Evolutionary conservation across 1,284 basidiomycete species (phyloP).

Genomic region (Moniliella sp.): DNA sequence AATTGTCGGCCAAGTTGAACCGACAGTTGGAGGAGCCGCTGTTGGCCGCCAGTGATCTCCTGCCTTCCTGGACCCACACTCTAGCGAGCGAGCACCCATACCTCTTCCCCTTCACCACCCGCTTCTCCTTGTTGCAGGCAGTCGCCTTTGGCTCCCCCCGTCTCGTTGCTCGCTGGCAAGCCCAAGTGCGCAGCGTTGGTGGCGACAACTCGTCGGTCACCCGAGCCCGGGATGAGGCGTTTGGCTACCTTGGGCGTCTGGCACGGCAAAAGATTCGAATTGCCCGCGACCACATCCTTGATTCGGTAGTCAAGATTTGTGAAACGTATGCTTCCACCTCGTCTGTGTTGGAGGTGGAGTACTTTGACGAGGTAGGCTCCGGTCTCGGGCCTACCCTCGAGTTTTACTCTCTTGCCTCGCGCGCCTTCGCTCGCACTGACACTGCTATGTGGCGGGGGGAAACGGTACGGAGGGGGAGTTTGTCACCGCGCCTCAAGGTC

Average conservation of each 20-base stretch:
- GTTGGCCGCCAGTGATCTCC: slow-evolving; percentile 86
- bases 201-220: background rate
- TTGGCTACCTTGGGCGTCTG: slow-evolving; percentile 70
- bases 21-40: slow-evolving; percentile 91
- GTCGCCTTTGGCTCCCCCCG: slow-evolving; percentile 91
- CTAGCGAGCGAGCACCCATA: slow-evolving; percentile 85
- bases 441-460: slow-evolving; percentile 71
- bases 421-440: slow-evolving; percentile 68
- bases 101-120: slow-evolving; percentile 89
- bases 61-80: slow-evolving; percentile 87
- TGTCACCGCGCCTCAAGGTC: slow-evolving; percentile 46
- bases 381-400: slow-evolving; percentile 93
- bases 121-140: slow-evolving; percentile 85
- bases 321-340: slow-evolving; percentile 77
- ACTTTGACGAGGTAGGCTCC: slow-evolving; percentile 95
- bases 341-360: slow-evolving; percentile 85
- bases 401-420: slow-evolving; percentile 81
- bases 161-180: slow-evolving; percentile 64
- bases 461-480: slow-evolving; percentile 17
- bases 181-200: slow-evolving; percentile 32
- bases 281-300: slow-evolving; percentile 72
- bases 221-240: slow-evolving; percentile 72
- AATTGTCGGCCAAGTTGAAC: slow-evolving; percentile 90
- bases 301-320: slow-evolving; percentile 92
- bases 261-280: slow-evolving; percentile 92